These are phyloP conservation scores for Globisporangium abappressorium DNA, from an alignment of 352 stramenopile genomes.

Conservation along the genomic window DNA sequence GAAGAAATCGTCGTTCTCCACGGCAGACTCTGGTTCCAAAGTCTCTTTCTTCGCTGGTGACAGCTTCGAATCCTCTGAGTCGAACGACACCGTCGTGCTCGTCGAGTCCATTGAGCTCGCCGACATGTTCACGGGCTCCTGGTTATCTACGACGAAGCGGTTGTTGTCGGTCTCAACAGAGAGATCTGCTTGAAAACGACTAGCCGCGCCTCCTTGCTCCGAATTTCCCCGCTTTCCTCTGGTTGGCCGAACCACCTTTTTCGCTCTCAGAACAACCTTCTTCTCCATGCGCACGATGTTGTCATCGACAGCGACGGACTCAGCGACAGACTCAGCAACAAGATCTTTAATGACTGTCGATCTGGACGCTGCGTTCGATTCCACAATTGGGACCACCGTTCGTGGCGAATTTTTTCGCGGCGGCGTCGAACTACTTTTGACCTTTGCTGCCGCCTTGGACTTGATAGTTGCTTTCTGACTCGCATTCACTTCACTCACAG, in stretches of 20 bases:
- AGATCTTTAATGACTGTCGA: background rate
- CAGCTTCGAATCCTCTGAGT: constrained; percentile 13
- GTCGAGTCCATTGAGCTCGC: constrained; percentile 17
- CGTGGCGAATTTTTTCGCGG: background rate
- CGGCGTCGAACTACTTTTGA: background rate
- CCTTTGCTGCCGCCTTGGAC: background rate
- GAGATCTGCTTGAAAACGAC: background rate
- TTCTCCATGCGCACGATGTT: background rate
- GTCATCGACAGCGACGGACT: background rate
- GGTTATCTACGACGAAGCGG: background rate
- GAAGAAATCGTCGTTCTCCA: constrained; percentile 11
- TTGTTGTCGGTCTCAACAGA: background rate
- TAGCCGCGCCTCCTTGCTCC: background rate
- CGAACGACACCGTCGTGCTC: constrained; percentile 17
- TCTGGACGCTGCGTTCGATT: background rate
- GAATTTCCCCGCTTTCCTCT: background rate
- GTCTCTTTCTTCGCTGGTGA: background rate
- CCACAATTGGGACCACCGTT: background rate
- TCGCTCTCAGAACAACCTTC: background rate
- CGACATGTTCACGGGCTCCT: constrained; percentile 1
- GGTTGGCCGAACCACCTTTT: background rate
- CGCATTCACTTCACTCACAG: background rate
- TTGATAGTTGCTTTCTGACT: background rate
- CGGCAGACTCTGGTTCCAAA: background rate
- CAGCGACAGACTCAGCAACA: background rate